These are phyloP conservation scores for Neurospora sublineolata DNA, from an alignment of 495 filamentous ascomycete species.

Conservation along the genomic window DNA sequence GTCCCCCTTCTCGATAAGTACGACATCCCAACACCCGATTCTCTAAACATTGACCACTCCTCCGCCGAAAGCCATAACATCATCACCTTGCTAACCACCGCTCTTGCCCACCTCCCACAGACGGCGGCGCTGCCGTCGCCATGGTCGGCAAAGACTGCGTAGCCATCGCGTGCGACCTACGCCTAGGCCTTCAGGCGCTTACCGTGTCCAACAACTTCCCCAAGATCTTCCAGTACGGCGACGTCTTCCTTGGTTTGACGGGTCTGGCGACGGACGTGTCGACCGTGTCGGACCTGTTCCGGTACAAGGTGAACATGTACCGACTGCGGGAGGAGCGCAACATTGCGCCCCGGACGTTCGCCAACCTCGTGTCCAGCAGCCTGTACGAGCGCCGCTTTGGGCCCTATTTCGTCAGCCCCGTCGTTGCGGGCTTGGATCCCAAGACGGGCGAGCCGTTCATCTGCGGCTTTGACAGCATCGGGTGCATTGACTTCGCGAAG, in stretches of 20 bases:
- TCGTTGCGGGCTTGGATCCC: slow-evolving; percentile 86
- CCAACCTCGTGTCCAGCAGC: slow-evolving; percentile 81
- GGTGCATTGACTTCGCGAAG: slow-evolving; percentile 98
- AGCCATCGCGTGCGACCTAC: slow-evolving; percentile 97
- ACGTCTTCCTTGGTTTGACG: slow-evolving; percentile 92
- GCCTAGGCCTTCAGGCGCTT: slow-evolving; percentile 89
- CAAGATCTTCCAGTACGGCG: slow-evolving; percentile 97
- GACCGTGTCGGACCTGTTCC: slow-evolving; percentile 93
- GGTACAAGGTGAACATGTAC: slow-evolving; percentile 99
- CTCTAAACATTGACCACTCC: neutral
- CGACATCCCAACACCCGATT: slow-evolving; percentile 14
- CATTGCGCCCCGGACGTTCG: slow-evolving; percentile 88
- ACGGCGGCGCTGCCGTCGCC: slow-evolving; percentile 91
- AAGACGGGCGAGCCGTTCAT: slow-evolving; percentile 92
- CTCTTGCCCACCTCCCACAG: slow-evolving; percentile 29
- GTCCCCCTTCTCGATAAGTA: slow-evolving; percentile 87
- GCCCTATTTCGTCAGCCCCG: slow-evolving; percentile 88
- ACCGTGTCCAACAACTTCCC: slow-evolving; percentile 99
- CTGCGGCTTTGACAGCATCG: slow-evolving; percentile 97
- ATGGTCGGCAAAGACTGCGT: slow-evolving; percentile 99
- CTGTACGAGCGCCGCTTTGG: slow-evolving; percentile 95
- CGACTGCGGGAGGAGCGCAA: slow-evolving; percentile 92
- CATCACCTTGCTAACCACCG: slow-evolving; percentile 3
- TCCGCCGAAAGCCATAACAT: neutral
- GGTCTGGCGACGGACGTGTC: slow-evolving; percentile 91